A percentile compares a stretch with the other conserved stretches of the same genome.
These are phyloP conservation scores for Pseudogymnoascus sp. DNA, from an alignment of 2,329 filamentous ascomycete genomes.

Conservation along the genomic window DNA sequence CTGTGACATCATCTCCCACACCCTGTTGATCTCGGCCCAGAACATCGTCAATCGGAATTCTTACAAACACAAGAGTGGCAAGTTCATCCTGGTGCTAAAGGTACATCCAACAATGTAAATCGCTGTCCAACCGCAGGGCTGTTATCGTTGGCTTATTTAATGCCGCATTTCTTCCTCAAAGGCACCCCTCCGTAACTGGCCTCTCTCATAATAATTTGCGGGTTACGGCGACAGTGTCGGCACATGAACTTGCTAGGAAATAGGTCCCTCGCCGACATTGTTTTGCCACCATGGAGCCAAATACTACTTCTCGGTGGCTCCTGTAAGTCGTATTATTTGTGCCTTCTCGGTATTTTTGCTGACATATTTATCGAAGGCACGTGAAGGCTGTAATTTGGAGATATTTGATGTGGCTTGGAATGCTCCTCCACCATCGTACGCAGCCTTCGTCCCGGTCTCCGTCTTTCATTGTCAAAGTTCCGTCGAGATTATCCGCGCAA, in stretches of 20 bases:
- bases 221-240: too few species aligned
- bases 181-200: neutral
- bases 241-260: neutral
- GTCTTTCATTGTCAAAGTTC: constrained; percentile 27
- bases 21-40: neutral
- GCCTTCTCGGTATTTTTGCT: neutral
- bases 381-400: constrained; percentile 28
- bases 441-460: constrained; percentile 24
- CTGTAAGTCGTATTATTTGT: neutral
- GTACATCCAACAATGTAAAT: neutral
- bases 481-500: constrained; percentile 22
- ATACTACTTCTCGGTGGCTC: neutral
- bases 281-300: neutral
- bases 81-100: neutral
- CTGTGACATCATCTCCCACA: neutral
- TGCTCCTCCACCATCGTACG: constrained; percentile 28
- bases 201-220: neutral
- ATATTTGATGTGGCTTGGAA: constrained; percentile 28
- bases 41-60: neutral
- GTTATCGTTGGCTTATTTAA: neutral
- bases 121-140: neutral
- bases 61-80: neutral
- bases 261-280: neutral
- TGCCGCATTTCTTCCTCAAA: neutral
- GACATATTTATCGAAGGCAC: neutral